Evolutionary conservation across 805 yeast genomes (phyloP), one percentile per base, ranked within the genome.

Genomic region (Candida odintsovae): DNA sequence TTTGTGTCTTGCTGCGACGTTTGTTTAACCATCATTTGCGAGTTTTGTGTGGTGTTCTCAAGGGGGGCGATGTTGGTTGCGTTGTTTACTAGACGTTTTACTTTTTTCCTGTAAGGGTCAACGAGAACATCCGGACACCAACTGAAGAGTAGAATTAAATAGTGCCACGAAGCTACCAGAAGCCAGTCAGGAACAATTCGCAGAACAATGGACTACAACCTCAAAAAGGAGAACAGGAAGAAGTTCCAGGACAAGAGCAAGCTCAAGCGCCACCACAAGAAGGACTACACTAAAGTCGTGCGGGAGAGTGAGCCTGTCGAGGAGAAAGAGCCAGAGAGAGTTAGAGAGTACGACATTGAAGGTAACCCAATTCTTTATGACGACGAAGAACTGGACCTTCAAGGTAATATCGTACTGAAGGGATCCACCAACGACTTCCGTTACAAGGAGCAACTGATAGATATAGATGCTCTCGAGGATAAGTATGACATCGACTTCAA

Each of bases 151-250:
- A 38, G 16, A 38, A n/a, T n/a, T n/a, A n/a, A n/a, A n/a, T n/a
- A n/a, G n/a, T n/a, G n/a, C n/a, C n/a, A n/a, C n/a, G 28, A 25
- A 25, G 28, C 28, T 12, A 25, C 28, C 28, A 25, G 28, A 25
- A 25, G 12, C 12, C 28, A 25, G n/a, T n/a, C n/a, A n/a, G n/a
- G n/a, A n/a, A n/a, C n/a, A n/a, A n/a, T n/a, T n/a, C n/a, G n/a
- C n/a, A 38, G 21, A 11, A 40, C n/a, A 19, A 61, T 61, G 63
- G 60, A 58, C 4, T 58, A 49, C 48, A 50, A 57, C 38, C 41
- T 67, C 26, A 70, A 70, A 57, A 53, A 60, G 35, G 75, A 69
- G 50, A 70, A 70, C 49, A 56, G 74, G 11, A 69, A 66, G 61
- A 68, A 66, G 55, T 70, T 68, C 48, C 70, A 64, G 45, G 75